Base-by-base conservation (phyloP, 805 yeast species). In the Kluyveromyces starmeri region DNA sequence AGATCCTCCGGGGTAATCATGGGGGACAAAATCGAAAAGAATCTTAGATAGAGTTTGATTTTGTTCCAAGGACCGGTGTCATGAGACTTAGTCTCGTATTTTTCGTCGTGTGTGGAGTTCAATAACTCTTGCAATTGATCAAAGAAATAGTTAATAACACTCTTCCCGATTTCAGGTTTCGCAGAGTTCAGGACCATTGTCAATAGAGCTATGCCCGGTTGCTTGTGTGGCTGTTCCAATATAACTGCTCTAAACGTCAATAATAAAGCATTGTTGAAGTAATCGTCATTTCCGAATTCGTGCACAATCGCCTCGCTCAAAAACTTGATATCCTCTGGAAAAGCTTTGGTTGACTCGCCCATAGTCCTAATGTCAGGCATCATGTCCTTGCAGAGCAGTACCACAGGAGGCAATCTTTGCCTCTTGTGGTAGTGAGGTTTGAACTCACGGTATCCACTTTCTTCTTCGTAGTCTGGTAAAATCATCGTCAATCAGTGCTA, bases 191-290 rank as follows among this genome's bases (percentile, higher is more conserved):
- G 75, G 15, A 77, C 63, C 48, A 78, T 69, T 4, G 86, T 61
- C 44, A 85, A 64, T 7, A 78, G 74, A 18, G 85, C 71, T 38
- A 89, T 58, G n/a, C 78, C 71, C 10, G 78, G 74, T 39, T 80
- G 71, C 54, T 88, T 92, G 43, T 88, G 95, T 0, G 99, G 97
- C 57, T 89, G 96, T 57, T 92, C 97, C 19, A 72, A 59, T 8
- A 80, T 67, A 28, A 83, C 70, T 2, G 94, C 83, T 36, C 70
- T 69, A 17, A 86, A 51, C 2, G 83, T 81, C 32, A 69, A 66
- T 39, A 83, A 59, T 14, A 83, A 61, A 3, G 79, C 73, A 21
- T 59, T 61, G 39, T 83, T 66, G 42, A 79, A 71, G 34, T 67
- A 67, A 39, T 72, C 77, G 36, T 78, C 78, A 42, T 66, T 69